Percentiles rank a stretch among this genome's conserved stretches.
phyloP scores from a whole-genome alignment of 768 basidiomycete genomes.

The Kwoniella shandongensis region DNA sequence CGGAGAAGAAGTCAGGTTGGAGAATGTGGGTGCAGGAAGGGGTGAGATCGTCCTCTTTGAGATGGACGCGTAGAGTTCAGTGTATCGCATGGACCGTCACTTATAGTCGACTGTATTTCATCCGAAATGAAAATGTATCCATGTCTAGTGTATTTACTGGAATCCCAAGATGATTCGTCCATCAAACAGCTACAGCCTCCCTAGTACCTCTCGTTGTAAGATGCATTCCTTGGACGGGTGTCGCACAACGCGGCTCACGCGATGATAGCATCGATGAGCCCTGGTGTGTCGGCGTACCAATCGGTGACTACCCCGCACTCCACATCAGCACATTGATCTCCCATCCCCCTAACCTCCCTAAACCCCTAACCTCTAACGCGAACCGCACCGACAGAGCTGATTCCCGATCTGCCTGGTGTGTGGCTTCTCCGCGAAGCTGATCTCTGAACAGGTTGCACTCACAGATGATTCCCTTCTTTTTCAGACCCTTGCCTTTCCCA shows the following conservation, averaged over 20 bases:
- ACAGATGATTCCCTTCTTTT: slow-evolving; percentile 20
- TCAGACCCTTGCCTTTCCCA: slow-evolving; percentile 14
- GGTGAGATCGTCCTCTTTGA: slow-evolving; percentile 83
- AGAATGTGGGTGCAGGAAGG: slow-evolving; percentile 65
- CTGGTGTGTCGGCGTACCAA: slow-evolving; percentile 13
- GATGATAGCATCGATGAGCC: slow-evolving; percentile 17
- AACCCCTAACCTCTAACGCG: too few relatives aligned
- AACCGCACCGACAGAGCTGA: neutral
- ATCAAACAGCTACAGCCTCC: too few relatives aligned
- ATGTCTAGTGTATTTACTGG: too few relatives aligned
- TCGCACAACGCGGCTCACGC: too few relatives aligned
- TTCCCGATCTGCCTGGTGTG: neutral
- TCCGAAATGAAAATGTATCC: too few relatives aligned
- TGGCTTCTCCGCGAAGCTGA: neutral
- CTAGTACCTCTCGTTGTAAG: too few relatives aligned
- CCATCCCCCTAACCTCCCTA: too few relatives aligned
- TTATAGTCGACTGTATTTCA: too few relatives aligned
- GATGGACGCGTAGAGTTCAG: slow-evolving; percentile 60
- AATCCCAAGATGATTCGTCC: too few relatives aligned
- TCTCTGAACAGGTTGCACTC: neutral
- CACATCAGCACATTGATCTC: too few relatives aligned
- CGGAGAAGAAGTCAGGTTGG: slow-evolving; percentile 55
- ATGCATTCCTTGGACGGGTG: too few relatives aligned
- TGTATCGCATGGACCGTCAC: too few relatives aligned
- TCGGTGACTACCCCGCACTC: slow-evolving; percentile 10